Evolutionary conservation across 1,139 yeast species (phyloP).

Genomic region (Taphrina confusa): DNA sequence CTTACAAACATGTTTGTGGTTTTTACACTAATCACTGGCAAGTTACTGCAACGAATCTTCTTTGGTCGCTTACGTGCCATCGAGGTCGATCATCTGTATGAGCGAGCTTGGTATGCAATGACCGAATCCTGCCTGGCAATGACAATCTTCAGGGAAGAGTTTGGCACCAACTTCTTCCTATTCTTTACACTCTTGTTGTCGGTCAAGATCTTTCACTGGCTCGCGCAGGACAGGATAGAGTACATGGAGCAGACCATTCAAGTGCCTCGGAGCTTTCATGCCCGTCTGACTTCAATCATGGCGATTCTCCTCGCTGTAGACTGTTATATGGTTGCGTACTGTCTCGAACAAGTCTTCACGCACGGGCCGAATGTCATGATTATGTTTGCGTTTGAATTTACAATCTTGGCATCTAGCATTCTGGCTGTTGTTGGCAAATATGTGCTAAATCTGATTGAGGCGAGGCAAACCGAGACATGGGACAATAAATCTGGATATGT

Average conservation of each 20-base stretch:
- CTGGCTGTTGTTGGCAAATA: slow-evolving; percentile 55
- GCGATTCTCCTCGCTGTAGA: slow-evolving; percentile 55
- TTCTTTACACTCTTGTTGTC: slow-evolving; percentile 52
- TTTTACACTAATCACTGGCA: slow-evolving; percentile 51
- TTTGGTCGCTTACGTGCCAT: slow-evolving; percentile 76
- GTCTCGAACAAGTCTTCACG: slow-evolving; percentile 60
- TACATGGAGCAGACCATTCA: slow-evolving; percentile 42
- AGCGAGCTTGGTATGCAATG: slow-evolving; percentile 64
- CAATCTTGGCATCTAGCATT: slow-evolving; percentile 62
- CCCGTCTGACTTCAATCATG: slow-evolving; percentile 50
- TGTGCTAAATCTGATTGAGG: slow-evolving; percentile 60
- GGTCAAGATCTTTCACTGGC: slow-evolving; percentile 72
- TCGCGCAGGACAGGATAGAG: slow-evolving; percentile 53
- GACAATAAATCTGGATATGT: slow-evolving; percentile 35
- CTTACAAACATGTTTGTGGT: slow-evolving; percentile 52
- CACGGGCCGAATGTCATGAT: slow-evolving; percentile 54
- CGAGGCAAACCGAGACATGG: slow-evolving; percentile 54
- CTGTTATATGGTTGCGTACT: slow-evolving; percentile 55
- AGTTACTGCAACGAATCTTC: slow-evolving; percentile 53
- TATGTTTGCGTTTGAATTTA: slow-evolving; percentile 75
- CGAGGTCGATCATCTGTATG: slow-evolving; percentile 77
- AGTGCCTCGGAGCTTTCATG: slow-evolving; percentile 40
- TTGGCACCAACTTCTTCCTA: slow-evolving; percentile 53
- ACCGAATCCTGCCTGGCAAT: slow-evolving; percentile 66
- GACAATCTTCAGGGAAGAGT: slow-evolving; percentile 60